Conservation (phyloP, 352 stramenopile genomes). For the Phytophthora pistaciae region DNA sequence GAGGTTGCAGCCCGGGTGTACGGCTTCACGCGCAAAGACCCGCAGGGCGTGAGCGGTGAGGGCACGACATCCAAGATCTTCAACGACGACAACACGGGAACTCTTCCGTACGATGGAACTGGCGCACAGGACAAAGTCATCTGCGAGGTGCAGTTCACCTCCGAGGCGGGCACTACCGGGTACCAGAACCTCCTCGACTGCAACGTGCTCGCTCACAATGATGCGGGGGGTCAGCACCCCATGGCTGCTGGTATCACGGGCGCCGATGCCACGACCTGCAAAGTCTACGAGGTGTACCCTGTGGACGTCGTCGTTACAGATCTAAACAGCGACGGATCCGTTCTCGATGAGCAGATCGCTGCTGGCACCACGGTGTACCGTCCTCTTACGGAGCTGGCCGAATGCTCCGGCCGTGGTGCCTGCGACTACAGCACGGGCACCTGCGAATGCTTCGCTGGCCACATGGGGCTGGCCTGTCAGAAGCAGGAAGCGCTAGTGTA, state of each 20-base stretch:
- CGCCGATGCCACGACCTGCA: constrained; percentile 29
- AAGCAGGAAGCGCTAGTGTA: constrained; percentile 49
- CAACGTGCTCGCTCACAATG: constrained; percentile 44
- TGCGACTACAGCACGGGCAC: constrained; percentile 64
- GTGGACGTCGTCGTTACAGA: neutral
- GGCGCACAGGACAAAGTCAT: constrained; percentile 3
- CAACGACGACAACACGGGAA: constrained; percentile 2
- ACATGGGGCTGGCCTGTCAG: constrained; percentile 83
- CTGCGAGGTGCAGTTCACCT: constrained; percentile 58
- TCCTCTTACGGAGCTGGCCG: constrained; percentile 56
- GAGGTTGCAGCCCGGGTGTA: no score
- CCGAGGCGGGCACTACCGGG: constrained; percentile 63
- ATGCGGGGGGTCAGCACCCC: constrained; percentile 48
- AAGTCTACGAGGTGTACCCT: constrained; percentile 46
- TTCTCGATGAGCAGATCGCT: neutral
- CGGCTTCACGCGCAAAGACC: no score
- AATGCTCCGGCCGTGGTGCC: constrained; percentile 66
- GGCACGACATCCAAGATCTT: constrained; percentile 8
- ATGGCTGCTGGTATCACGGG: constrained; percentile 2
- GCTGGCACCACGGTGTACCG: constrained; percentile 5
- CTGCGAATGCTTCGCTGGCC: constrained; percentile 74
- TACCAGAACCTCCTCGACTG: constrained; percentile 69
- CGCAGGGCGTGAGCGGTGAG: no score
- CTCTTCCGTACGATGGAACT: neutral
- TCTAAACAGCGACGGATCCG: neutral